phyloP scores from a whole-genome alignment of 1,139 yeast species.

The Magnusiomyces clavatus region DNA sequence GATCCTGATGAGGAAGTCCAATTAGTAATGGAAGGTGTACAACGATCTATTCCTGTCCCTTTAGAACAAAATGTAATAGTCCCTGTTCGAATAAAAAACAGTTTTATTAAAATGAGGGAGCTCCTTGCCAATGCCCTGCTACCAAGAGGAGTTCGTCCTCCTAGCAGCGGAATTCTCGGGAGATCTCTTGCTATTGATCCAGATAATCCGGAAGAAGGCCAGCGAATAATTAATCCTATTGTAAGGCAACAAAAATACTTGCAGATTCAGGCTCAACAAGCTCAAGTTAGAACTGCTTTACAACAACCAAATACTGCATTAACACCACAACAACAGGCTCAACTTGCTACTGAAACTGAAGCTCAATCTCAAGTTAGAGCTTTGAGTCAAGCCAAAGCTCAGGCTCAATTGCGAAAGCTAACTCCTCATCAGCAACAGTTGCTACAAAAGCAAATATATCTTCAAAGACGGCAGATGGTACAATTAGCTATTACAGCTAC shows the following conservation, averaged over 20 bases:
- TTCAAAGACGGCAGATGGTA: conserved; percentile 10
- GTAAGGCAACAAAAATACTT: neutral
- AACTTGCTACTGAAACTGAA: conserved; percentile 9
- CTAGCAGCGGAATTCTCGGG: conserved; percentile 9
- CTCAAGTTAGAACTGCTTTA: conserved; percentile 32
- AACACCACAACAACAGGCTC: conserved; percentile 27
- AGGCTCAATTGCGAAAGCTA: conserved; percentile 1
- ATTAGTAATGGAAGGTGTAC: conserved; percentile 79
- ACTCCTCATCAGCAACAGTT: conserved; percentile 16
- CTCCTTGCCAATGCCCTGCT: conserved; percentile 30
- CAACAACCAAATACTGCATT: conserved; percentile 17
- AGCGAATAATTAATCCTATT: neutral
- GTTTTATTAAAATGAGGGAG: conserved; percentile 65
- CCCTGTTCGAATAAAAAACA: conserved; percentile 61
- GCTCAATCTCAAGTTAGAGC: neutral
- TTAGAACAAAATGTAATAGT: conserved; percentile 65
- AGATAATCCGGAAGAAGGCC: conserved; percentile 8
- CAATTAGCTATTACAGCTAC: conserved; percentile 29
- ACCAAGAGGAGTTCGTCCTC: conserved; percentile 11
- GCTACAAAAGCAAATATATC: conserved; percentile 6
- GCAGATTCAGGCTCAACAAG: conserved; percentile 16
- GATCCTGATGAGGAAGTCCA: conserved; percentile 86
- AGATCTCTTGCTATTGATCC: conserved; percentile 11
- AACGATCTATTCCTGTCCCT: conserved; percentile 71
- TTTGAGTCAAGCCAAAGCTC: neutral